A percentile compares a stretch with the other conserved stretches of the same genome.
phyloP scores from a whole-genome alignment of 1,284 basidiomycete genomes.

The Tylopilus orsonianus region DNA sequence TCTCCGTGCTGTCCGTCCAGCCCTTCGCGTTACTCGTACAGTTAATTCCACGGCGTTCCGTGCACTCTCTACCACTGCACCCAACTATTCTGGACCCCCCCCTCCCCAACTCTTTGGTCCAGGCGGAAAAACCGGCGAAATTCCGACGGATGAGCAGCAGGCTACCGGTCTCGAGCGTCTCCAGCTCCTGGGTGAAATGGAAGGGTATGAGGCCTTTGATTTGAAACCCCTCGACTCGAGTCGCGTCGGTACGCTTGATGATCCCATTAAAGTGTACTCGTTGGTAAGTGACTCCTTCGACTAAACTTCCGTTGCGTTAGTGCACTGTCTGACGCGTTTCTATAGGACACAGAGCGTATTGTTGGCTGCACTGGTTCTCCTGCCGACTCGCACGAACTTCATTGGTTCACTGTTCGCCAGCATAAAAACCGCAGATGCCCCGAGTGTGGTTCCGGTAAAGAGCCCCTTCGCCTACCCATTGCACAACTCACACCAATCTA shows the following conservation, averaged over 20 bases:
- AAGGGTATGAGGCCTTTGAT: slow-evolving; percentile 92
- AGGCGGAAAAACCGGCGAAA: slow-evolving; percentile 74
- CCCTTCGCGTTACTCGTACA: slow-evolving; percentile 35
- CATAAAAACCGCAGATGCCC: slow-evolving; percentile 78
- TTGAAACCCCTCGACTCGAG: slow-evolving; percentile 83
- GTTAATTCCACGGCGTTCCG: slow-evolving; percentile 40
- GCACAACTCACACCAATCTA: slow-evolving; percentile 29
- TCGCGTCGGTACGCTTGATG: slow-evolving; percentile 83
- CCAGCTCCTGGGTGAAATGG: slow-evolving; percentile 85
- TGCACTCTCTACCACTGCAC: slow-evolving; percentile 55
- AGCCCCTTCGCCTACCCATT: slow-evolving; percentile 9
- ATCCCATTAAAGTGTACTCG: slow-evolving; percentile 88
- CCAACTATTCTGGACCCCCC: slow-evolving; percentile 53
- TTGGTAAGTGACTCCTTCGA: slow-evolving; percentile 57
- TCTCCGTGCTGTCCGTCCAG: slow-evolving; percentile 40
- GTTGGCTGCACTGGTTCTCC: slow-evolving; percentile 92
- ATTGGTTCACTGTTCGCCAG: slow-evolving; percentile 76
- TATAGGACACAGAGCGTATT: slow-evolving; percentile 74
- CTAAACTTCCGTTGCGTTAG: neutral
- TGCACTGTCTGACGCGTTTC: slow-evolving; percentile 1
- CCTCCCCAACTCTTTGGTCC: slow-evolving; percentile 72
- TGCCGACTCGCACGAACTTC: slow-evolving; percentile 88
- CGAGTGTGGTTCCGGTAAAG: slow-evolving; percentile 86
- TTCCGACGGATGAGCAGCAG: slow-evolving; percentile 86
- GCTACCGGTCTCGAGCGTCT: slow-evolving; percentile 96